phyloP scores from a whole-genome alignment of 768 basidiomycete genomes.

The Lactifluus echinatus region DNA sequence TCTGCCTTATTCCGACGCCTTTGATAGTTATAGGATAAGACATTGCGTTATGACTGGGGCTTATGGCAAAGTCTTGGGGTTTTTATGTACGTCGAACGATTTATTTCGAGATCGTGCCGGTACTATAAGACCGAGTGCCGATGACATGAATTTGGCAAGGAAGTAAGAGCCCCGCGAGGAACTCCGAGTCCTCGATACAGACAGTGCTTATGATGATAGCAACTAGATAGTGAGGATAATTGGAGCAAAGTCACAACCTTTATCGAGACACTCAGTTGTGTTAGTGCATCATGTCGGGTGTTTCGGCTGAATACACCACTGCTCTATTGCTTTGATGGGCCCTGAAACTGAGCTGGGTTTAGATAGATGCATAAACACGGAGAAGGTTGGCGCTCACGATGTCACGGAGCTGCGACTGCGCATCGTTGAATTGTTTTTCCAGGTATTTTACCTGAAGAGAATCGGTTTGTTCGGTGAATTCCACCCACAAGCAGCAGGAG shows the following conservation, averaged over 20 bases:
- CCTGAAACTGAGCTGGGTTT: conserved; percentile 42
- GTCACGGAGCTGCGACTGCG: conserved; percentile 77
- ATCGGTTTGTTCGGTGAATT: neutral
- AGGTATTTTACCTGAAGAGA: conserved; percentile 68
- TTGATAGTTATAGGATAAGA: conserved; percentile 50
- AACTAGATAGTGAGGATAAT: neutral
- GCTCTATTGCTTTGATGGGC: conserved; percentile 29
- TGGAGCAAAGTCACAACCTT: neutral
- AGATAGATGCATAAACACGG: neutral
- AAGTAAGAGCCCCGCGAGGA: neutral
- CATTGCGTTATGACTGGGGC: conserved; percentile 27
- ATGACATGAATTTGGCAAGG: neutral
- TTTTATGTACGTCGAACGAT: neutral
- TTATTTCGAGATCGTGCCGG: neutral
- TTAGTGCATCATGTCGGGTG: neutral
- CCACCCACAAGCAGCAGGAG: neutral
- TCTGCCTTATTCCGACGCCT: conserved; percentile 63
- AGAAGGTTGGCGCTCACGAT: conserved; percentile 40
- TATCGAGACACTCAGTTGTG: neutral
- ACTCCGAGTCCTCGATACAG: neutral
- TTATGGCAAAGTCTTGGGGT: neutral
- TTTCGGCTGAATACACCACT: neutral
- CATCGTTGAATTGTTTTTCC: conserved; percentile 89
- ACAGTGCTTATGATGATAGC: neutral
- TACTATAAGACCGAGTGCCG: neutral